phyloP scores from a whole-genome alignment of 2,329 filamentous ascomycete species.

The Colletotrichum liaoningense region DNA sequence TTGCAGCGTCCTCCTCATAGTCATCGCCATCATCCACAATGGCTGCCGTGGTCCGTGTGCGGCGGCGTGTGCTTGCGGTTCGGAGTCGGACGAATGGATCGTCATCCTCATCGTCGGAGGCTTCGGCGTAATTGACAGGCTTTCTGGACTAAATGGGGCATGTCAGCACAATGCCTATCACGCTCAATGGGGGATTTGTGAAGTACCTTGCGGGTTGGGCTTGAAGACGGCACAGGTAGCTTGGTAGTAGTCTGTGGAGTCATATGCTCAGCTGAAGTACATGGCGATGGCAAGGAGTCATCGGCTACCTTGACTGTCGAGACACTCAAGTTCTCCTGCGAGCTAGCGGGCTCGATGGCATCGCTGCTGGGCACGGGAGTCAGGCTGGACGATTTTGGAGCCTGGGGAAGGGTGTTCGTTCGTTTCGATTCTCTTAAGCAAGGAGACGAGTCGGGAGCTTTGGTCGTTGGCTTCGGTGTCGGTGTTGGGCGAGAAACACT shows the following conservation, averaged over 20 bases:
- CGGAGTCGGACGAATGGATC: conserved; percentile 71
- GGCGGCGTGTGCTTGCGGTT: conserved; percentile 51
- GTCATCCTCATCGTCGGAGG: conserved; percentile 83
- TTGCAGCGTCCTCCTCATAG: conserved; percentile 76
- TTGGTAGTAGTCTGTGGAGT: conserved; percentile 55
- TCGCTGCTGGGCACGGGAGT: conserved; percentile 89
- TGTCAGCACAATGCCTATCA: background rate
- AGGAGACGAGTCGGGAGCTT: conserved; percentile 46
- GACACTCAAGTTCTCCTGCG: conserved; percentile 71
- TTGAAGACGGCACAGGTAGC: conserved; percentile 64
- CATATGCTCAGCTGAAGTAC: conserved; percentile 54
- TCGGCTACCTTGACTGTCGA: conserved; percentile 62
- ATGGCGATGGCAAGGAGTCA: conserved; percentile 58
- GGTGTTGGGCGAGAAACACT: conserved; percentile 45
- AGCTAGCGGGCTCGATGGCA: conserved; percentile 73
- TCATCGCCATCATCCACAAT: conserved; percentile 77
- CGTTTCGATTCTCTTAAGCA: conserved; percentile 57
- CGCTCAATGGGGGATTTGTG: background rate
- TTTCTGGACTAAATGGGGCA: conserved; percentile 58
- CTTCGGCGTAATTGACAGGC: conserved; percentile 84
- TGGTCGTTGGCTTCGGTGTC: conserved; percentile 46
- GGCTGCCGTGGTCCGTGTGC: conserved; percentile 64
- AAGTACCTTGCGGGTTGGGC: conserved; percentile 82
- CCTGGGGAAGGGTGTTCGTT: conserved; percentile 53
- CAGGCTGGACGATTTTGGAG: conserved; percentile 57